phyloP scores from a whole-genome alignment of 176 grass and related monocot genomes.

The Zoysia japonica region DNA sequence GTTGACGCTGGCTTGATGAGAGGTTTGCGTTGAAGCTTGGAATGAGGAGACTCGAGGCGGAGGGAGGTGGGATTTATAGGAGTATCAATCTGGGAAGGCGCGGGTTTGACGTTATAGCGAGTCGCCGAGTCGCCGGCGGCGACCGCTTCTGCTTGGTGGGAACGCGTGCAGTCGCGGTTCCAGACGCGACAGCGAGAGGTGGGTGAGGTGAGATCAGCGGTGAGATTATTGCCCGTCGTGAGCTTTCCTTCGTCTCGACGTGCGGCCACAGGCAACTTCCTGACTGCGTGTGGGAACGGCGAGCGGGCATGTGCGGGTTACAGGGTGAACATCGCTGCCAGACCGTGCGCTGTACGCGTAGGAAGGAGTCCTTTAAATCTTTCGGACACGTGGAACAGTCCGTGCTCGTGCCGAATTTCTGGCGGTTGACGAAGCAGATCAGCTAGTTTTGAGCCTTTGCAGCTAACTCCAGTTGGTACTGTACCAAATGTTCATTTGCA shows the following conservation, averaged over 20 bases:
- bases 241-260: too few species aligned
- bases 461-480: too few species aligned
- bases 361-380: not conserved
- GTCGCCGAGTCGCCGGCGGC: not conserved
- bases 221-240: not conserved
- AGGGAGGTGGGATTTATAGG: not conserved
- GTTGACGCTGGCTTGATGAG: not conserved
- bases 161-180: not conserved
- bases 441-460: too few species aligned
- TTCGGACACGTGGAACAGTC: not conserved
- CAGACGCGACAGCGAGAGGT: not conserved
- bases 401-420: not conserved
- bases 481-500: not conserved
- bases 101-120: not conserved
- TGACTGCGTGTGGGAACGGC: not conserved
- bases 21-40: not conserved
- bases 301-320: too few species aligned
- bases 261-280: not conserved
- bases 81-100: not conserved
- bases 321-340: not conserved
- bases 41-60: not conserved
- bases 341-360: too few species aligned
- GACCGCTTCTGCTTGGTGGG: not conserved
- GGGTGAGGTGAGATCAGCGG: not conserved
- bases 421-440: too few species aligned